Conservation (phyloP, 2,329 filamentous ascomycete genomes). For the Trichophyton verrucosum region DNA sequence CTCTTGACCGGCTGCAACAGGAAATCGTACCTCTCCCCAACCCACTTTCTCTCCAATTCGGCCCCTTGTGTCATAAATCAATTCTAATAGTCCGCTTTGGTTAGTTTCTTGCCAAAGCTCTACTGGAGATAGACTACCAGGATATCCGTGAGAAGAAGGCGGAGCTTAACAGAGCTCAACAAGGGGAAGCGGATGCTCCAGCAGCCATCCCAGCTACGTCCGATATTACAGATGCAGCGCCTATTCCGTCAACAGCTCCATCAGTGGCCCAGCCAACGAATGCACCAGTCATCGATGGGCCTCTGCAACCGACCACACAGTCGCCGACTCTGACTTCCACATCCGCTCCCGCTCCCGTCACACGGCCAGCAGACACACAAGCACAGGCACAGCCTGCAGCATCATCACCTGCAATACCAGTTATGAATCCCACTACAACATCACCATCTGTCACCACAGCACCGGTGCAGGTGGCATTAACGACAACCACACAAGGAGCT, state of each 20-base stretch:
- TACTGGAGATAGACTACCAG: conserved; percentile 32
- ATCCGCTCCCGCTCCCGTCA: not conserved
- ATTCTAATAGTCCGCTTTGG: not conserved
- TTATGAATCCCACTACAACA: not conserved
- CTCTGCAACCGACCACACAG: not conserved
- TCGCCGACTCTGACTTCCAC: not conserved
- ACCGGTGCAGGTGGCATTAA: not conserved
- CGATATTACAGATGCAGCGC: not conserved
- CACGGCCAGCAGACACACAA: not conserved
- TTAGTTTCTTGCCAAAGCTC: conserved; percentile 33
- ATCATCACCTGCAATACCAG: not conserved
- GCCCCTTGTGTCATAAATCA: not conserved
- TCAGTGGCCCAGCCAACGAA: not conserved
- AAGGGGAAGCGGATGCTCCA: not conserved
- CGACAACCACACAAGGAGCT: not conserved
- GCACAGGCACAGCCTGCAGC: not conserved
- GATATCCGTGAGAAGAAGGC: conserved; percentile 23
- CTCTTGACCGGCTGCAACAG: conserved; percentile 30
- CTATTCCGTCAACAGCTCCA: not conserved
- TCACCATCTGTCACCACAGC: not conserved
- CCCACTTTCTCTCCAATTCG: not conserved
- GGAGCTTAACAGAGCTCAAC: not conserved
- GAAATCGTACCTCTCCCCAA: conserved; percentile 27
- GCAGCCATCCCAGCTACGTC: not conserved
- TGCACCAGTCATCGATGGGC: not conserved